Percentiles rank a stretch among this genome's conserved stretches.
These are phyloP conservation scores for Linnemannia exigua DNA, from an alignment of 192 early-diverging fungal genomes.

Conservation along the genomic window DNA sequence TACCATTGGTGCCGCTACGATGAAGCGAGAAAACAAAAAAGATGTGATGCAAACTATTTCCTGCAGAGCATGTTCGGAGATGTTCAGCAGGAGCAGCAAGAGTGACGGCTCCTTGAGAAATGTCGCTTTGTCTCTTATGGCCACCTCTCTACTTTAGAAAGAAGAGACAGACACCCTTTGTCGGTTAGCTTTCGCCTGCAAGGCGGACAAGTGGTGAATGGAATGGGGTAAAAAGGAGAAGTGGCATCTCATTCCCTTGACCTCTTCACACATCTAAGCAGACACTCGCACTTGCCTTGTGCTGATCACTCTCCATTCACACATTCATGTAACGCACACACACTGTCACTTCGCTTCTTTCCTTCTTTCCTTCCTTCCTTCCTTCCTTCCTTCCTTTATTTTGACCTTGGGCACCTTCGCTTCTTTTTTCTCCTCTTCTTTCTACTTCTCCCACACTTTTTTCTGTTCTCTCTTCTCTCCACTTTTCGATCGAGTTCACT, in stretches of 20 bases:
- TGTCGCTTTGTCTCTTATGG: not conserved
- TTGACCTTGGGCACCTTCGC: not conserved
- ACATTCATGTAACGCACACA: not conserved
- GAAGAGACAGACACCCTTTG: too few species aligned
- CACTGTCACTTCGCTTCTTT: not conserved
- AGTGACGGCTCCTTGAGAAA: too few species aligned
- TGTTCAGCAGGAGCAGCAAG: too few species aligned
- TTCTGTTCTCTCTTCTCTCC: not conserved
- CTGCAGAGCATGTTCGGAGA: too few species aligned
- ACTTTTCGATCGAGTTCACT: not conserved
- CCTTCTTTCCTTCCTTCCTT: not conserved
- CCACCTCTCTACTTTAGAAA: constrained; percentile 8
- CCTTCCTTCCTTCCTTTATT: not conserved
- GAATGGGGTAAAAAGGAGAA: too few species aligned
- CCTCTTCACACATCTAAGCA: constrained; percentile 11
- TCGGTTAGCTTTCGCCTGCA: too few species aligned
- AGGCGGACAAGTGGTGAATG: too few species aligned
- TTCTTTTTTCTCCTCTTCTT: not conserved
- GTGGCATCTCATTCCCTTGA: too few species aligned
- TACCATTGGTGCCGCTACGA: too few species aligned
- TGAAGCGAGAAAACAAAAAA: too few species aligned
- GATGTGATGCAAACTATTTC: too few species aligned
- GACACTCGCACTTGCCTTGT: constrained; percentile 23
- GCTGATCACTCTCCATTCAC: constrained; percentile 12
- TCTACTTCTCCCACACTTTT: not conserved